Conservation (phyloP, 257 asterid species). For the Forsythia suspensa region DNA sequence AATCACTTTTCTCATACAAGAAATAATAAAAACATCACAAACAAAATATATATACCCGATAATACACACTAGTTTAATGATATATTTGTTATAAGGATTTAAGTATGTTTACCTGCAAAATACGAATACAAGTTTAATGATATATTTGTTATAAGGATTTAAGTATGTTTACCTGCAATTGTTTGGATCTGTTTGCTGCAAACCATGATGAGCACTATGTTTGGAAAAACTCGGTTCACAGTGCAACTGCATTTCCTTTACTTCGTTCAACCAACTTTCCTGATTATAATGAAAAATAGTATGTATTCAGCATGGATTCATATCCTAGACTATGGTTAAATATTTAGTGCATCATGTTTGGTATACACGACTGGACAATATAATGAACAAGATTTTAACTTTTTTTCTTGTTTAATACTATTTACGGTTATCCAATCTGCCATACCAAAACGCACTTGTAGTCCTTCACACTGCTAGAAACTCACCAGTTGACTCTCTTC, state of each 20-base stretch:
- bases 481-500: conserved; percentile 84
- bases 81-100: too few relatives aligned
- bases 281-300: conserved; percentile 3
- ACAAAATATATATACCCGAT: too few relatives aligned
- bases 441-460: neutral
- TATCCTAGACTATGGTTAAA: neutral
- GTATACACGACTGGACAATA: neutral
- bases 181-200: conserved; percentile 25
- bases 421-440: neutral
- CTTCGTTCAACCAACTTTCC: conserved; percentile 53
- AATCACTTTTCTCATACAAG: too few relatives aligned
- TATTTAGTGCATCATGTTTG: neutral
- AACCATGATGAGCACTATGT: conserved; percentile 12
- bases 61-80: neutral
- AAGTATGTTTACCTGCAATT: conserved; percentile 33
- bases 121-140: too few relatives aligned
- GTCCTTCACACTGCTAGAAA: neutral
- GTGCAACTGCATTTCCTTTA: conserved; percentile 48
- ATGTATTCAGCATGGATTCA: neutral
- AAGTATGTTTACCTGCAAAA: conserved; percentile 21
- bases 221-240: conserved; percentile 42
- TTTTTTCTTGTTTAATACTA: too few relatives aligned
- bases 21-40: neutral
- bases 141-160: too few relatives aligned
- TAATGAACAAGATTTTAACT: neutral